These are phyloP conservation scores for Yarrowia yakushimensis DNA, from an alignment of 805 yeast genomes.

Conservation along the genomic window DNA sequence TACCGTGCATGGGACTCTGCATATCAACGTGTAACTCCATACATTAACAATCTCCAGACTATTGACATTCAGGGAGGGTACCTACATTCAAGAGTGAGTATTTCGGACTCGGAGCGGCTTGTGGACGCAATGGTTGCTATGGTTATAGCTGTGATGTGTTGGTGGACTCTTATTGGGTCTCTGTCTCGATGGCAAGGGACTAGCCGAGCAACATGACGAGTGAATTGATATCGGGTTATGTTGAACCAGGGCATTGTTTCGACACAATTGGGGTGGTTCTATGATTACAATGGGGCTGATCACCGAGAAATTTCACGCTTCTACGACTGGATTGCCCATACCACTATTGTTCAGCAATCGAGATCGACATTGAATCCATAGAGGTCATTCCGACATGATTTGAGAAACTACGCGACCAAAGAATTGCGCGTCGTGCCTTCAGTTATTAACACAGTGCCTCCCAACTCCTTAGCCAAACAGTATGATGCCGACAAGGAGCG, in stretches of 20 bases:
- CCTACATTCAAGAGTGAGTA: neutral
- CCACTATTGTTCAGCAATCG: neutral
- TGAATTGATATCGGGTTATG: neutral
- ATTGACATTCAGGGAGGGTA: neutral
- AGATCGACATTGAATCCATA: neutral
- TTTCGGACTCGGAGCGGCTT: neutral
- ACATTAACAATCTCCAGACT: conserved; percentile 3
- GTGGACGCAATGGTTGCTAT: neutral
- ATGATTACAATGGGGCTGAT: neutral
- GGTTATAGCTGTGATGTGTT: neutral
- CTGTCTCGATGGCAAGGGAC: neutral
- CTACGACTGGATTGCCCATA: neutral
- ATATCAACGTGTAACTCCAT: conserved; percentile 18
- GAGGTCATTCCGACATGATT: no score
- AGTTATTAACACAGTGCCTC: conserved; percentile 17
- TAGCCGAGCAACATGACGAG: neutral
- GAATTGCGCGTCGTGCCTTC: no score
- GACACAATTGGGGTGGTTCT: neutral
- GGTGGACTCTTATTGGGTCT: neutral
- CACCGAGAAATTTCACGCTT: neutral
- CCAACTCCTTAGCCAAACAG: conserved; percentile 47
- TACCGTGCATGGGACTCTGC: neutral
- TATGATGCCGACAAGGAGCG: conserved; percentile 53
- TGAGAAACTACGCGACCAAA: no score
- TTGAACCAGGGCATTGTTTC: neutral